Conservation (phyloP, 1,139 yeast species). For the Magnusiomyces clavatus region DNA sequence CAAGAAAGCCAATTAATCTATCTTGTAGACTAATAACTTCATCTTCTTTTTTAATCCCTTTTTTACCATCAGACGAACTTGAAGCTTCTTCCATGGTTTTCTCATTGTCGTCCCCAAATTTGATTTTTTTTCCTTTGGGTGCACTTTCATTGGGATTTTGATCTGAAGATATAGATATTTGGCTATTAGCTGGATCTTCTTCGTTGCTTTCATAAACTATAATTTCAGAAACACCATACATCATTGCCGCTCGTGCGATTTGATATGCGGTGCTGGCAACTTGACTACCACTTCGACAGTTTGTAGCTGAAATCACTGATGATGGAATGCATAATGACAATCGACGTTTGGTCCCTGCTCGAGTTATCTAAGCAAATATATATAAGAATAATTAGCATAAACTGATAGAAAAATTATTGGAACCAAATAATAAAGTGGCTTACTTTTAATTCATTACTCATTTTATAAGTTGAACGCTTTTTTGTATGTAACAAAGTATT, state of each 20-base stretch:
- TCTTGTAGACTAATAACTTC: slow-evolving; percentile 34
- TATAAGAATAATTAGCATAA: too few relatives aligned
- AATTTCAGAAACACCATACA: slow-evolving; percentile 64
- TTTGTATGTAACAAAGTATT: too few relatives aligned
- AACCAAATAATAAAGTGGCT: too few relatives aligned
- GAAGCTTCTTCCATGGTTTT: neutral
- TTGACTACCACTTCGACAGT: slow-evolving; percentile 63
- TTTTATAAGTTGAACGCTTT: too few relatives aligned
- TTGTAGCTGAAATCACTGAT: slow-evolving; percentile 42
- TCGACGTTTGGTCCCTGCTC: slow-evolving; percentile 7
- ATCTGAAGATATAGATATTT: slow-evolving; percentile 18
- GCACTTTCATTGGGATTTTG: too few relatives aligned
- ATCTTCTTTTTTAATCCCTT: slow-evolving; percentile 15
- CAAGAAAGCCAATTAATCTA: slow-evolving; percentile 62
- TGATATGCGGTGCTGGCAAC: slow-evolving; percentile 68
- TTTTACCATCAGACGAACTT: slow-evolving; percentile 4
- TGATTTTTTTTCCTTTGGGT: slow-evolving; percentile 21
- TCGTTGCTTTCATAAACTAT: slow-evolving; percentile 41
- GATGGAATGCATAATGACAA: slow-evolving; percentile 53
- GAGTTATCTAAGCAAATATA: neutral
- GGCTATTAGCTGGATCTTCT: slow-evolving; percentile 24
- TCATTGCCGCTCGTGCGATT: slow-evolving; percentile 65
- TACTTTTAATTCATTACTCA: too few relatives aligned
- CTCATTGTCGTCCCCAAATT: slow-evolving; percentile 19
- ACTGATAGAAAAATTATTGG: too few relatives aligned